Evolutionary conservation across 495 filamentous ascomycete genomes (phyloP), one percentile per base, ranked within the genome.

Genomic region (Lasiosphaeria miniovina): DNA sequence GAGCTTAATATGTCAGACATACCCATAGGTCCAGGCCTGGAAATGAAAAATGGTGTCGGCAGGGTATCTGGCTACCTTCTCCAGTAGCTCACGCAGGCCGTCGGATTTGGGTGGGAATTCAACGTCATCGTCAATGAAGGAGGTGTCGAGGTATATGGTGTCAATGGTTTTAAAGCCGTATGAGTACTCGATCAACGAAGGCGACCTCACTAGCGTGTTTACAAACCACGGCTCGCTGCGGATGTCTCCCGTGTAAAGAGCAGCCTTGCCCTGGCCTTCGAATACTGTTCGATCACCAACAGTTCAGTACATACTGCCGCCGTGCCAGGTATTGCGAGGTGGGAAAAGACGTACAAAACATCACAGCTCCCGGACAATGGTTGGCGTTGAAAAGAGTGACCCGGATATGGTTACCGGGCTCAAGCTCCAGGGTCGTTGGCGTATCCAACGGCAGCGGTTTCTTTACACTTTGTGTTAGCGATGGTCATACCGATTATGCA

Each of bases 201-300:
- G 93, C 62, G 90, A 85, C 48, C 88, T 83, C 0, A 78, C 74
- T 32, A 96, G 74, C 0, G 72, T 65, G 53, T 77, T 81, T 35
- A 84, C 78, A 58, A 80, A 80, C 70, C 78, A 81, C 3, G 81
- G 77, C 73, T 83, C 80, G 80, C 88, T 86, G 69, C 93, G 81
- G 46, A 96, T 90, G 69, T 97, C 93, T n/a, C 93, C 93, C 0
- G 93, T 96, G 66, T 96, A 98, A 1, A 97, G 77, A 12, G 93
- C 81, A 7, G 91, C 86, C 55, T 89, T 93, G 6, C 82, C 82
- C 54, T 84, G 70, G 4, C 85, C 85, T 68, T 97, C 90, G 45
- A 97, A 87, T 6, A 97, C 85, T 83, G 17, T 0, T 8, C 11
- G n/a, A 32, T 8, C 8, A 14, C 10, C 35, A 15, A 38, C 5